Conservation (phyloP, 768 basidiomycete genomes). For the Stropharia rugosoannulata region DNA sequence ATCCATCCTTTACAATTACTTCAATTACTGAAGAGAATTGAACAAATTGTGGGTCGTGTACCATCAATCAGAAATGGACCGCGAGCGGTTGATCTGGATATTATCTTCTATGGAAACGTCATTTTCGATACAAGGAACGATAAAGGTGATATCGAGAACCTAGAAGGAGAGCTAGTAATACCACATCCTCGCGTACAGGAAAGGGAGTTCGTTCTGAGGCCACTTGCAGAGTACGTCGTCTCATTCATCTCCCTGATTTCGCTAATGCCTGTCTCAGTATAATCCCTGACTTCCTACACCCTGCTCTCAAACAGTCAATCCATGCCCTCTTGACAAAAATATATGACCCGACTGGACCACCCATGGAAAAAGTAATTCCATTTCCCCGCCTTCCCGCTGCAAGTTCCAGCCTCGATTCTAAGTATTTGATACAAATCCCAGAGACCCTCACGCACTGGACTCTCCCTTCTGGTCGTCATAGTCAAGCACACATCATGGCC, state of each 20-base stretch:
- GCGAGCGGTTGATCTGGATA: slow-evolving; percentile 86
- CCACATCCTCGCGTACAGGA: slow-evolving; percentile 84
- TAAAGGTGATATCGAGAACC: slow-evolving; percentile 44
- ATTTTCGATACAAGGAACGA: slow-evolving; percentile 58
- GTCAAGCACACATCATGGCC: slow-evolving; percentile 78
- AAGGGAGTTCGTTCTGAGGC: slow-evolving; percentile 90
- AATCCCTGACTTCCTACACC: slow-evolving; percentile 74
- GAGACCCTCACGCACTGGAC: slow-evolving; percentile 52
- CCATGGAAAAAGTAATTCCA: slow-evolving; percentile 74
- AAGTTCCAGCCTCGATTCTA: slow-evolving; percentile 1
- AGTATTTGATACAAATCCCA: slow-evolving; percentile 33
- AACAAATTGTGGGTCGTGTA: slow-evolving; percentile 72
- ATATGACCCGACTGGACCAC: slow-evolving; percentile 29
- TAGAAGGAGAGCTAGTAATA: slow-evolving; percentile 70
- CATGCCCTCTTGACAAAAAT: slow-evolving; percentile 43
- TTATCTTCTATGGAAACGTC: slow-evolving; percentile 69
- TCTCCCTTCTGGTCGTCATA: slow-evolving; percentile 27
- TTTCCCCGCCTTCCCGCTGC: slow-evolving; percentile 58
- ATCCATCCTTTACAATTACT: slow-evolving; percentile 61
- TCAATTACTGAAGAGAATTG: slow-evolving; percentile 67
- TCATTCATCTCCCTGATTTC: background rate
- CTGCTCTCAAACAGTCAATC: slow-evolving; percentile 48
- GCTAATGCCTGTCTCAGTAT: slow-evolving; percentile 49
- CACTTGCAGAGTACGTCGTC: slow-evolving; percentile 76
- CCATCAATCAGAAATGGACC: slow-evolving; percentile 85